phyloP scores from a whole-genome alignment of 2,329 filamentous ascomycete species.

The Fusarium annulatum region DNA sequence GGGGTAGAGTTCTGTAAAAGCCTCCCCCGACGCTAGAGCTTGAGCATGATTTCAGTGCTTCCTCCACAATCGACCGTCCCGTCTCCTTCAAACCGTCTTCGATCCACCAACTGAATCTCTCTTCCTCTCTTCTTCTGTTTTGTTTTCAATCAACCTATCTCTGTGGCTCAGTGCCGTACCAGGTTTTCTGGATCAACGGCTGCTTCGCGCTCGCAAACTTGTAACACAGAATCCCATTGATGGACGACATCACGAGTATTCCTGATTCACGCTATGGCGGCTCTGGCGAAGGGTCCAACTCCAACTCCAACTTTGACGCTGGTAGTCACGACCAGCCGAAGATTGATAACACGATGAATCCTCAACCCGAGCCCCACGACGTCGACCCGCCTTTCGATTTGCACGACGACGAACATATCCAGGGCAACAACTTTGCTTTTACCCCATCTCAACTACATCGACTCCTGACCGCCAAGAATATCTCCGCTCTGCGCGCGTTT shows the following conservation, averaged over 20 bases:
- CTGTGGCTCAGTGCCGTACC: conserved; percentile 7
- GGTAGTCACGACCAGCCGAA: conserved; percentile 18
- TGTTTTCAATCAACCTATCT: neutral
- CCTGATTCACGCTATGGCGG: conserved; percentile 34
- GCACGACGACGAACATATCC: conserved; percentile 42
- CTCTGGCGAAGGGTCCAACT: conserved; percentile 33
- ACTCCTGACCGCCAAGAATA: conserved; percentile 61
- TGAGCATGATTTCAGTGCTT: conserved; percentile 19
- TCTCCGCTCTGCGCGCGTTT: conserved; percentile 61
- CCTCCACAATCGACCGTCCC: conserved; percentile 31
- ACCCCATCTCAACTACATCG: conserved; percentile 64
- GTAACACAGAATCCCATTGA: conserved; percentile 26
- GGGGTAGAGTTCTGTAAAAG: conserved; percentile 12
- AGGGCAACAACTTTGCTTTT: conserved; percentile 63
- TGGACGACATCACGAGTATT: conserved; percentile 47
- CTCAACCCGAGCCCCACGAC: conserved; percentile 8
- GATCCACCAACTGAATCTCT: conserved; percentile 7
- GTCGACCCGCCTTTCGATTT: conserved; percentile 40
- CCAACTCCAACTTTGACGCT: conserved; percentile 15
- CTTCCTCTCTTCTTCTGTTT: neutral
- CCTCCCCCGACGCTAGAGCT: conserved; percentile 18
- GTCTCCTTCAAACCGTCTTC: conserved; percentile 6
- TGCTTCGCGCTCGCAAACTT: neutral
- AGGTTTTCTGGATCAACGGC: conserved; percentile 2
- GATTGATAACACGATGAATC: conserved; percentile 13